Conservation (phyloP, 371 early-diverging fungal species). For the Apophysomyces trapeziformis region DNA sequence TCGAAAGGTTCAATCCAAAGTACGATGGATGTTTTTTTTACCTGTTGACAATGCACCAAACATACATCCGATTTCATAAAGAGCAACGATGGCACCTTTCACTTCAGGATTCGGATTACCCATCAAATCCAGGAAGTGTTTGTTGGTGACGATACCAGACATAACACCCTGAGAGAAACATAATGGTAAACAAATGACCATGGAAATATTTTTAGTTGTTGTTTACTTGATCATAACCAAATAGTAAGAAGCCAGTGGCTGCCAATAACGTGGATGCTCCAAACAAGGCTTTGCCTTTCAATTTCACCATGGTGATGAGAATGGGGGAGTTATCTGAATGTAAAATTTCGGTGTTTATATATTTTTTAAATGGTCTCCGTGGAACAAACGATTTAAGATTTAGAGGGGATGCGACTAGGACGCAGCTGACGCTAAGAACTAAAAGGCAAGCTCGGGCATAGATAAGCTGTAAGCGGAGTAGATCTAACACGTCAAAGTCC, state of each 20-base stretch:
- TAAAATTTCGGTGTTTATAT: slow-evolving; percentile 10
- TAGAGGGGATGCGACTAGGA: slow-evolving; percentile 2
- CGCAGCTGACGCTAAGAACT: neutral
- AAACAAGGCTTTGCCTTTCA: slow-evolving; percentile 41
- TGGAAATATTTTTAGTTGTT: too few relatives aligned
- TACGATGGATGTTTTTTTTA: neutral
- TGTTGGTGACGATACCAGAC: slow-evolving; percentile 39
- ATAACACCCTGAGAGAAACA: slow-evolving; percentile 32
- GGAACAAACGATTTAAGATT: slow-evolving; percentile 10
- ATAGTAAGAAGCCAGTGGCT: slow-evolving; percentile 39
- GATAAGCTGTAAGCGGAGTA: slow-evolving; percentile 4
- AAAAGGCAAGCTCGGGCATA: slow-evolving; percentile 6
- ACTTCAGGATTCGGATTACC: slow-evolving; percentile 21
- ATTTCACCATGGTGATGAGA: slow-evolving; percentile 12
- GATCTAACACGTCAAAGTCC: neutral
- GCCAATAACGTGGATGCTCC: slow-evolving; percentile 35
- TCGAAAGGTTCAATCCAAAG: too few relatives aligned
- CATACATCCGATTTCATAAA: slow-evolving; percentile 40
- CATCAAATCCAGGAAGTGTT: slow-evolving; percentile 32
- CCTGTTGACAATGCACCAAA: slow-evolving; percentile 31
- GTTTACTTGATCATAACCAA: slow-evolving; percentile 47
- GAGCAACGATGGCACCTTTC: slow-evolving; percentile 28
- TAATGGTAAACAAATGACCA: neutral
- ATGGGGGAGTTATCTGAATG: neutral
- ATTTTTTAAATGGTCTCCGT: slow-evolving; percentile 2